Evolutionary conservation across 1,284 basidiomycete species (phyloP).

Genomic region (Moesziomyces sp.): DNA sequence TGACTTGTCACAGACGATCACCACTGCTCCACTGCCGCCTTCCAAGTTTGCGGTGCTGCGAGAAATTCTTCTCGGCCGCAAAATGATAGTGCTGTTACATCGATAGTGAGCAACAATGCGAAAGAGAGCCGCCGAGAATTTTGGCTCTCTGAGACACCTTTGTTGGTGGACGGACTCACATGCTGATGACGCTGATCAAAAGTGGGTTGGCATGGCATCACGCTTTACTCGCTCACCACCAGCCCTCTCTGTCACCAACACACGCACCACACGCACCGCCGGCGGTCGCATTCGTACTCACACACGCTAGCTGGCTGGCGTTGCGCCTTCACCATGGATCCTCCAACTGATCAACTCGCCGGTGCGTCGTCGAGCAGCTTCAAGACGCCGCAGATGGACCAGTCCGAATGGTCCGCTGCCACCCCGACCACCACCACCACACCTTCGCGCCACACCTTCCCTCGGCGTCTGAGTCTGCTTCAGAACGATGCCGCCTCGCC

Average conservation of each 20-base stretch:
- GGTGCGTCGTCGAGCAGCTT: constrained; percentile 18
- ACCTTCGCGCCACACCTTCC: constrained; percentile 20
- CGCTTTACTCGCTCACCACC: neutral
- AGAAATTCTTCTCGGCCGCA: constrained; percentile 18
- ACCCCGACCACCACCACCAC: constrained; percentile 5
- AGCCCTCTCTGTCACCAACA: neutral
- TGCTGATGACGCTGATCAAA: too few species aligned
- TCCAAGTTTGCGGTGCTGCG: too few species aligned
- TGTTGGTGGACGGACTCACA: too few species aligned
- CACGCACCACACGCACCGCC: constrained; percentile 13
- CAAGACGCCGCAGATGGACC: constrained; percentile 28
- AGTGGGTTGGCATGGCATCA: too few species aligned
- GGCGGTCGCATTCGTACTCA: constrained; percentile 8
- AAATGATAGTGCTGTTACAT: neutral
- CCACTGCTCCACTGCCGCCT: too few species aligned
- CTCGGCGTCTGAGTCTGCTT: constrained; percentile 24
- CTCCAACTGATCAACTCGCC: constrained; percentile 10
- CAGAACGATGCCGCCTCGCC: constrained; percentile 26
- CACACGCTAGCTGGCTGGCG: constrained; percentile 30
- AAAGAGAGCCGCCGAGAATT: too few species aligned
- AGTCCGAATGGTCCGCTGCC: constrained; percentile 14
- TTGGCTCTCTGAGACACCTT: too few species aligned
- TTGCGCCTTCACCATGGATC: neutral
- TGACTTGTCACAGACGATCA: neutral
- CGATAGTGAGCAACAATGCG: too few species aligned